Evolutionary conservation across 495 filamentous ascomycete genomes (phyloP).

Genomic region (Thermothielavioides terrestris): DNA sequence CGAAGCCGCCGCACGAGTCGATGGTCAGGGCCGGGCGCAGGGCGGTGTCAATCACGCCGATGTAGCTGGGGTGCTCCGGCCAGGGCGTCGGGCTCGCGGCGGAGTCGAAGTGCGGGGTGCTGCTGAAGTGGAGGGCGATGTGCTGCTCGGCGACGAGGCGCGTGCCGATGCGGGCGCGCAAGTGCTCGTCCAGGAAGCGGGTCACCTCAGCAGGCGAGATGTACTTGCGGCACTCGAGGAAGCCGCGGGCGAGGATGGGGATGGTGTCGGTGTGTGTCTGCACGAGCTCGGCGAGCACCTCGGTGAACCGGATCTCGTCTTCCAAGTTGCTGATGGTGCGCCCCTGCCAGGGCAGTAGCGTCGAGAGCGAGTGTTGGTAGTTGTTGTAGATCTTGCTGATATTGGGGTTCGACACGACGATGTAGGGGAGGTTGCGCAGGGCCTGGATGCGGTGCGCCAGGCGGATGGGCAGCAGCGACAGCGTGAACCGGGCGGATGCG

Average conservation of each 20-base stretch:
- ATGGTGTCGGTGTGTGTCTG: constrained; percentile 92
- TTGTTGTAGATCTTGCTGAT: constrained; percentile 89
- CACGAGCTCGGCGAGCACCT: constrained; percentile 86
- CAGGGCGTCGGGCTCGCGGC: constrained; percentile 34
- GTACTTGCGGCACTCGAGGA: constrained; percentile 84
- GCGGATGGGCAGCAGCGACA: constrained; percentile 85
- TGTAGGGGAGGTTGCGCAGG: constrained; percentile 87
- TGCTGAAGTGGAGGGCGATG: constrained; percentile 82
- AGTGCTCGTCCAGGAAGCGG: constrained; percentile 84
- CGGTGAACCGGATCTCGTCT: constrained; percentile 83
- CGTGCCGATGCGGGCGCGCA: constrained; percentile 89
- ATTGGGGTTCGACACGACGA: constrained; percentile 92
- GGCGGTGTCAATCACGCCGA: constrained; percentile 94
- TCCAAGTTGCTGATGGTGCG: constrained; percentile 69
- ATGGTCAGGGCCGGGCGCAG: constrained; percentile 74
- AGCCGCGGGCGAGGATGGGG: constrained; percentile 80
- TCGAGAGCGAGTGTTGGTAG: constrained; percentile 85
- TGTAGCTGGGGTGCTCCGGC: constrained; percentile 59
- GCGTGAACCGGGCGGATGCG: constrained; percentile 86
- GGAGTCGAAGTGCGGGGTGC: constrained; percentile 55
- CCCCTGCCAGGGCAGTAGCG: constrained; percentile 74
- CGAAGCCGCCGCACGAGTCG: constrained; percentile 74
- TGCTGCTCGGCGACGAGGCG: constrained; percentile 94
- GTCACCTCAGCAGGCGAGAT: constrained; percentile 74
- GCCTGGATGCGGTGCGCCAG: constrained; percentile 89